Evolutionary conservation across 1,284 basidiomycete species (phyloP).

Genomic region (Trametes sp.): DNA sequence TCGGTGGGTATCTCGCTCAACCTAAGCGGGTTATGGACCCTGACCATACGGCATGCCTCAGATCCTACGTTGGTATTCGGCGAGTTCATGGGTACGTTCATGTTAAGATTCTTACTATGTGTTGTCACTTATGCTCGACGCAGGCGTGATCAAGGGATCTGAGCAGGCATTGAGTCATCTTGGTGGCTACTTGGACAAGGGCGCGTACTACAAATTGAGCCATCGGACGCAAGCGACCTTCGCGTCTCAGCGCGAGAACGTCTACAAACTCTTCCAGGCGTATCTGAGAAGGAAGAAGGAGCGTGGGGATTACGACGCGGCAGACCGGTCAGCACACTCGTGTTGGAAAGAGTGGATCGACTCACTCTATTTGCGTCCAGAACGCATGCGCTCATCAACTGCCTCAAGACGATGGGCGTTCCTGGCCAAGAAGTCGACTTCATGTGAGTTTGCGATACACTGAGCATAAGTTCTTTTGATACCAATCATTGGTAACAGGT

Average conservation of each 20-base stretch:
- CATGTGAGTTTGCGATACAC: no score
- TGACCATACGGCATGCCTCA: constrained; percentile 31
- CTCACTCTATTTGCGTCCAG: constrained; percentile 44
- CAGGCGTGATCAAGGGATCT: constrained; percentile 75
- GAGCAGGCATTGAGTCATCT: constrained; percentile 52
- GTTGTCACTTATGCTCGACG: constrained; percentile 44
- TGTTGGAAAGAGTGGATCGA: constrained; percentile 15
- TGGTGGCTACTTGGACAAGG: constrained; percentile 51
- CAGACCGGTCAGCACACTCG: constrained; percentile 65
- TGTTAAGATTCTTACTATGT: background rate
- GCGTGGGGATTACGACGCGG: constrained; percentile 60
- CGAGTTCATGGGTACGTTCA: constrained; percentile 64
- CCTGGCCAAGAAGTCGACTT: constrained; percentile 59
- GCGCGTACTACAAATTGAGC: constrained; percentile 57
- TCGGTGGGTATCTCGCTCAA: constrained; percentile 49
- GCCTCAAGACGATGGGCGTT: constrained; percentile 44
- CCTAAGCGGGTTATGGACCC: background rate
- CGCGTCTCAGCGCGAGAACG: constrained; percentile 36
- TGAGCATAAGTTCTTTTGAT: background rate
- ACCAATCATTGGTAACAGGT: constrained; percentile 47
- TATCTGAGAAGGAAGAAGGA: constrained; percentile 59
- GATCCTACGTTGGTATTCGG: constrained; percentile 71
- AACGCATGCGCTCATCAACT: constrained; percentile 58
- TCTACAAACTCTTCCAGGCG: constrained; percentile 35
- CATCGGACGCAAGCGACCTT: constrained; percentile 59